Percentiles rank a stretch among this genome's conserved stretches.
phyloP scores from a whole-genome alignment of 768 basidiomycete genomes.

The Candolleomyces efflorescens region DNA sequence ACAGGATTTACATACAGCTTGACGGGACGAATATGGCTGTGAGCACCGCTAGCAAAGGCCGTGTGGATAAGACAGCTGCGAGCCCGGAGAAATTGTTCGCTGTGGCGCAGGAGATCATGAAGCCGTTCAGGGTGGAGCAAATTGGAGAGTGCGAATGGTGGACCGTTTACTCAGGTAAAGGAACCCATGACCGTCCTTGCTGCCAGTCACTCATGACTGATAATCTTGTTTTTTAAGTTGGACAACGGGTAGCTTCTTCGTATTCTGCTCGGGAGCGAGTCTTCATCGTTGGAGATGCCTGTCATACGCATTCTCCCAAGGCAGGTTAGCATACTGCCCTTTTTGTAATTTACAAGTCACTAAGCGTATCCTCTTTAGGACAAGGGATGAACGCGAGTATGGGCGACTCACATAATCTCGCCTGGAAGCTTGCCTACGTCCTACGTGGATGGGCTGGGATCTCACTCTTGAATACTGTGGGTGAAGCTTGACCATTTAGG shows the following conservation, averaged over 20 bases:
- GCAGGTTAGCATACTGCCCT: constrained; percentile 39
- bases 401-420: constrained; percentile 71
- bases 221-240: constrained; percentile 37
- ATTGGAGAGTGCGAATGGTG: constrained; percentile 62
- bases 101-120: constrained; percentile 49
- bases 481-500: too few relatives aligned
- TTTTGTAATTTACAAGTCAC: not conserved
- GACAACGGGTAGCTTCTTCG: constrained; percentile 66
- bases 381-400: constrained; percentile 80
- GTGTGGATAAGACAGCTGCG: constrained; percentile 50
- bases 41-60: constrained; percentile 36
- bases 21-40: constrained; percentile 38
- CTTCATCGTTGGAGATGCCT: constrained; percentile 77
- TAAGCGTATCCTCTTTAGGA: constrained; percentile 28
- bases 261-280: constrained; percentile 60
- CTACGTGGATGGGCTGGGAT: constrained; percentile 49
- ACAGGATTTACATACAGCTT: constrained; percentile 71
- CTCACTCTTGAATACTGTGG: constrained; percentile 47
- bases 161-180: constrained; percentile 67
- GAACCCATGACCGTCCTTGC: not conserved
- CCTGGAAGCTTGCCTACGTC: constrained; percentile 64
- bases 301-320: constrained; percentile 66
- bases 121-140: constrained; percentile 50
- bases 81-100: constrained; percentile 49
- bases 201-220: not conserved